Conservation (phyloP, 2,329 filamentous ascomycete species). For the Verticillium alfalfae region DNA sequence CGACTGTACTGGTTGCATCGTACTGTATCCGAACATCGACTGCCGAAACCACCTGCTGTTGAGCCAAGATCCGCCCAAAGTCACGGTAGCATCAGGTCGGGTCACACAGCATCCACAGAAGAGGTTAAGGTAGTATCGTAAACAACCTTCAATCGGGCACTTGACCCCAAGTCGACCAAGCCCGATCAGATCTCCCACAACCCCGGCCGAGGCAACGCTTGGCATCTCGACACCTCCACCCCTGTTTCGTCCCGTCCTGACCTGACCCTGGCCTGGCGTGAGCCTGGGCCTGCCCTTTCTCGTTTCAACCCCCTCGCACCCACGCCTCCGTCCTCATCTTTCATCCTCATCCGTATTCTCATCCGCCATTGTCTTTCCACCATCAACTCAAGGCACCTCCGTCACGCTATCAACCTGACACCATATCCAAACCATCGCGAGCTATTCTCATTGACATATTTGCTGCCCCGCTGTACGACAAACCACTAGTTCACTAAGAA, state of each 20-base stretch:
- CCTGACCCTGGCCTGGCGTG: background rate
- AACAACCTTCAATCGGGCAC: background rate
- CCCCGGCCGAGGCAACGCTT: background rate
- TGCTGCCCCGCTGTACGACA: too few species aligned
- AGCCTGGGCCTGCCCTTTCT: background rate
- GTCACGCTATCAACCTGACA: background rate
- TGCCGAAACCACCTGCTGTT: background rate
- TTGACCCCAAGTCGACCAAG: background rate
- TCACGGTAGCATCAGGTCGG: background rate
- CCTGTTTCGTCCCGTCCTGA: background rate
- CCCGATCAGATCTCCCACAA: background rate
- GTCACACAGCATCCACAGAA: background rate
- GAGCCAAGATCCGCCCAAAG: background rate
- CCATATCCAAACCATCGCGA: background rate
- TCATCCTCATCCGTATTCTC: background rate
- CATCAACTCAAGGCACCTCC: background rate
- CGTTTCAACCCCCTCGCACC: background rate
- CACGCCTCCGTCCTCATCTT: background rate
- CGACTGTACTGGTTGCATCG: background rate
- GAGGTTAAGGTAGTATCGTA: too few species aligned
- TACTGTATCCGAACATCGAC: background rate
- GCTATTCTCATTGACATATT: background rate
- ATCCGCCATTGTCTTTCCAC: background rate
- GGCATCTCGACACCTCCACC: background rate
- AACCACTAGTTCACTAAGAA: too few species aligned